phyloP scores from a whole-genome alignment of 805 yeast genomes.

The Priceomyces carsonii region DNA sequence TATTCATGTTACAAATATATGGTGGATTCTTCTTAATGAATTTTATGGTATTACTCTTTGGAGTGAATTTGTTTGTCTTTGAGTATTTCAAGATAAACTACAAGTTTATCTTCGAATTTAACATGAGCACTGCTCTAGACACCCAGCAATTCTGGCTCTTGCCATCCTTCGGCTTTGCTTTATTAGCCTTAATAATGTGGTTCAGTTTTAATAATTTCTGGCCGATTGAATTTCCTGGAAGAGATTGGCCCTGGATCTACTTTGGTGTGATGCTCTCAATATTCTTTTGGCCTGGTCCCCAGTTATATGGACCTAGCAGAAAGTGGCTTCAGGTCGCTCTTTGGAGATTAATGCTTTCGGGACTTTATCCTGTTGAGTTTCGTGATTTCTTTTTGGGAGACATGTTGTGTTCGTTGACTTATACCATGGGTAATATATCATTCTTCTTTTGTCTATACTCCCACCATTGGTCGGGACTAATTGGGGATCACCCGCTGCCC shows the following conservation, averaged over 20 bases:
- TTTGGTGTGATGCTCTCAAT: conserved; percentile 52
- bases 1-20: conserved; percentile 79
- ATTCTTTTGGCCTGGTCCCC: conserved; percentile 61
- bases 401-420: conserved; percentile 83
- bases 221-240: conserved; percentile 59
- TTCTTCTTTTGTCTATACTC: conserved; percentile 84
- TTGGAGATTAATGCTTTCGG: conserved; percentile 75
- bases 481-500: conserved; percentile 30
- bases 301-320: conserved; percentile 62
- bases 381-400: conserved; percentile 94
- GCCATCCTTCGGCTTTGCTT: conserved; percentile 59
- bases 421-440: conserved; percentile 81
- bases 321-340: conserved; percentile 73
- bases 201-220: conserved; percentile 72
- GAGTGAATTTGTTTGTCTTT: conserved; percentile 74
- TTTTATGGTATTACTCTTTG: conserved; percentile 63
- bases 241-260: conserved; percentile 80
- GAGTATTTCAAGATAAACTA: conserved; percentile 76
- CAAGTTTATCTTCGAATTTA: conserved; percentile 87
- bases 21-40: conserved; percentile 78
- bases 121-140: conserved; percentile 64
- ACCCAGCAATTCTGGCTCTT: conserved; percentile 64
- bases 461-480: conserved; percentile 62
- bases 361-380: conserved; percentile 92
- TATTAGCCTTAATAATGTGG: conserved; percentile 67